phyloP scores from a whole-genome alignment of 1,284 basidiomycete species.

The Puccinia hordei region DNA sequence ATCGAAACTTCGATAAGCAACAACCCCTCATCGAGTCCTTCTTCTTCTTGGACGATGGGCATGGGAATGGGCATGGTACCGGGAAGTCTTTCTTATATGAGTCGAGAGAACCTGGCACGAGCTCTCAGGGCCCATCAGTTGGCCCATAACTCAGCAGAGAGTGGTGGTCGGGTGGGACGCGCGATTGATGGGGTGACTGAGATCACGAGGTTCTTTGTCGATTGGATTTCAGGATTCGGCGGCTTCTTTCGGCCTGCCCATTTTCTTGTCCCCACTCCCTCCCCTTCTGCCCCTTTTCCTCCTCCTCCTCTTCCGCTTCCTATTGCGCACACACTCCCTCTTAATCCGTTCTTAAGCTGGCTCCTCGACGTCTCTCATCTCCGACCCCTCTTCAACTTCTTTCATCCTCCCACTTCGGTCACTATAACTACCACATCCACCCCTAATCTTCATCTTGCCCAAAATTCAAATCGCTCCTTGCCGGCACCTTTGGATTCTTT shows the following conservation, averaged over 20 bases:
- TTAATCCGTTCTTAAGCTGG: no score
- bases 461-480: no score
- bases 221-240: not conserved
- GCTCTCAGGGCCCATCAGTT: no score
- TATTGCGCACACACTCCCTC: no score
- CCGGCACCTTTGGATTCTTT: not conserved
- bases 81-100: not conserved
- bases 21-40: not conserved
- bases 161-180: no score
- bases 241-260: not conserved
- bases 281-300: not conserved
- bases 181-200: not conserved
- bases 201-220: not conserved
- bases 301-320: no score
- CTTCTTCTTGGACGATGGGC: not conserved
- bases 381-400: no score
- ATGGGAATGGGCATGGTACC: not conserved
- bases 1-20: not conserved
- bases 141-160: no score
- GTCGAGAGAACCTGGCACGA: not conserved
- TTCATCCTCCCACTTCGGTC: not conserved
- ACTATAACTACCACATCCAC: no score
- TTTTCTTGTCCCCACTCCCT: not conserved
- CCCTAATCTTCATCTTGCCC: no score
- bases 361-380: no score